Evolutionary conservation across 805 yeast species (phyloP), one percentile per base, ranked within the genome.

Genomic region (Cyberlindnera mississippiensis): DNA sequence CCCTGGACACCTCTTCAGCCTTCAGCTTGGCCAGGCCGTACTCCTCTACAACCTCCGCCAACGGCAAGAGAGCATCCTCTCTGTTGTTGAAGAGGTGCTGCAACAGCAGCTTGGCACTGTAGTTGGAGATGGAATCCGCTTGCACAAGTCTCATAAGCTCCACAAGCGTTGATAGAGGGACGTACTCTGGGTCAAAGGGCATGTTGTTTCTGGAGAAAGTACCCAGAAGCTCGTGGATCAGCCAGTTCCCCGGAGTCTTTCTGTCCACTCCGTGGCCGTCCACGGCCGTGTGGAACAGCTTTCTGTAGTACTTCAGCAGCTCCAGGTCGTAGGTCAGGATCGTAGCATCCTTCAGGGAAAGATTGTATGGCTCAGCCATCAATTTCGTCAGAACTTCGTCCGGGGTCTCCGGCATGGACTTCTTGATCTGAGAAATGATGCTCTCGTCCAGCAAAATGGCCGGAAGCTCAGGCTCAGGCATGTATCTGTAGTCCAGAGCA

Each of bases 381-480:
- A 90, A 63, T 20, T 55, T 61, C 10, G 60, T 61, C 18, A 87
- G 54, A 5, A 76, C 62, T 4, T 65, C 67, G 41, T 87, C 91
- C 0, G 96, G 90, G 2, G 82, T 61, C 9, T 60, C 67, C 0
- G 91, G 90, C 37, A 83, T 55, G 1, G 52, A 35, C 3, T 54
- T 46, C 11, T 60, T 53, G 0, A 84, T 66, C 2, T 72, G 67
- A 0, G 64, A 51, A 0, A 73, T 55, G 4, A 82, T 71, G 0
- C 57, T 56, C 2, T 63, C 42, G 29, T 73, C 66, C 3, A 91
- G 59, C 13, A 54, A 45, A 4, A 90, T 63, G 1, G 64, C 61
- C 0, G 93, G 89, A 24, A 93, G 65, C 60, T 93, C 99, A 2
- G 95, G 86, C 60, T 93, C 99, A 0, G 98, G 96, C 73, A 91